Base-by-base conservation (phyloP, 176 grass and related monocot genomes). In the Avena atlantica region DNA sequence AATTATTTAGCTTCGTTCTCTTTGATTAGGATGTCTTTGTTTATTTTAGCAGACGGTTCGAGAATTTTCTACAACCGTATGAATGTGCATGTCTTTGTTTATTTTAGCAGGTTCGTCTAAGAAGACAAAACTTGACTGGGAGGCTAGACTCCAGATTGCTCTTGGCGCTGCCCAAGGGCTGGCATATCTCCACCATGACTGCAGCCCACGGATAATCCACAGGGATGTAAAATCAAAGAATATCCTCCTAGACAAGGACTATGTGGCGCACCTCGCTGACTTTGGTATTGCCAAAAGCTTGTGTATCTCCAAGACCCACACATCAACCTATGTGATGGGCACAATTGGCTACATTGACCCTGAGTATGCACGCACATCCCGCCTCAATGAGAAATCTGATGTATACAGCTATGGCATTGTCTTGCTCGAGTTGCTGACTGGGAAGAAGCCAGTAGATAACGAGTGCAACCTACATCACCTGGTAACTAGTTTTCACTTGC, bases 271-370 rank as follows among this genome's bases (percentile, higher is more conserved):
- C 87, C 83, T 98, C 57, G 83, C 96, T 5, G 96, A 98, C 78
- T 98, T 98, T 34, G 96, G 96, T 78, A 95, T 95, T 4, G 93
- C 96, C 24, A 95, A 98, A 85, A 98, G 96, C 69, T 60, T 98
- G 10, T 95, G 93, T 23, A 80, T 94, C 31, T 98, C 93, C 0
- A 95, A 95, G 82, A 93, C 96, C 25, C 96, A 98, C 45, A 95
- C 96, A 27, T 95, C 93, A 57, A 98, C 96, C 5, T 98, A 95
- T 4, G 91, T 98, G 34, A 95, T 98, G 96, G 96, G 96, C 42
- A 98, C 96, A 24, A 98, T 98, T 57, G 96, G 96, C 16, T 98
- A 95, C 69, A 98, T 98, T 36, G 96, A 98, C 44, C 96, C 96
- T 14, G 96, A 98, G 78, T 98, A 98, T 12, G 96, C 96, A 10